Base-by-base conservation (phyloP, 768 basidiomycete genomes). In the Calvatia gigantea region DNA sequence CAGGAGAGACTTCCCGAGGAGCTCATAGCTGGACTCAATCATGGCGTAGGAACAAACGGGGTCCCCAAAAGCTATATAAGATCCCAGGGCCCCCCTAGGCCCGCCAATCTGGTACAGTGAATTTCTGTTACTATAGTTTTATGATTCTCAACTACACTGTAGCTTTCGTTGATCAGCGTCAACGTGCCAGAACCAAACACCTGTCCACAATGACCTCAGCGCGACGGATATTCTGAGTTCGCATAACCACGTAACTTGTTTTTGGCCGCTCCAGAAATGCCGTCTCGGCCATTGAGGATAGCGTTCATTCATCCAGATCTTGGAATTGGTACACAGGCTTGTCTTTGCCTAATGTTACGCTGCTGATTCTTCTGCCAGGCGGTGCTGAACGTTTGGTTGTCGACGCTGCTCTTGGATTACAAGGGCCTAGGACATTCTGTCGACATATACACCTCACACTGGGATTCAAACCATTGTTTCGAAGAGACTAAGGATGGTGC, bases 311-410 rank as follows among this genome's bases (percentile, higher is more conserved):
- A 98, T 66, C 95, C 95, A 31, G 95, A 98, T 74, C 76, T 98
- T 4, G 95, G 95, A 55, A 94, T 98, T 48, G 95, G 94, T 94
- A 61, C 65, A 66, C 66, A 48, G 59, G 14, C 39, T 57, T 17
- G 41, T 35, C 21, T 33, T 45, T 56, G 39, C 62, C 25, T 32
- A 48, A 42, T 39, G 17, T 27, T n/a, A n/a, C 14, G 21, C 21
- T 14, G 49, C 58, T 38, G 39, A 29, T 29, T 60, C 56, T 11
- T 56, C 19, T 49, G 59, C 23, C 64, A 98, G 95, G 96, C 61
- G 96, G 96, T 17, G 96, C 96, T 2, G 96, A 99, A 71, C 81
- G 96, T 23, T 81, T 98, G 5, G 87, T 98, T 4, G 95, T 98
- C 19, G 96, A 99, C 68, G 93, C 95, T 23, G 94, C 96, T 2